These are phyloP conservation scores for Cornus suecica DNA, from an alignment of 148 eudicot species.

Conservation along the genomic window DNA sequence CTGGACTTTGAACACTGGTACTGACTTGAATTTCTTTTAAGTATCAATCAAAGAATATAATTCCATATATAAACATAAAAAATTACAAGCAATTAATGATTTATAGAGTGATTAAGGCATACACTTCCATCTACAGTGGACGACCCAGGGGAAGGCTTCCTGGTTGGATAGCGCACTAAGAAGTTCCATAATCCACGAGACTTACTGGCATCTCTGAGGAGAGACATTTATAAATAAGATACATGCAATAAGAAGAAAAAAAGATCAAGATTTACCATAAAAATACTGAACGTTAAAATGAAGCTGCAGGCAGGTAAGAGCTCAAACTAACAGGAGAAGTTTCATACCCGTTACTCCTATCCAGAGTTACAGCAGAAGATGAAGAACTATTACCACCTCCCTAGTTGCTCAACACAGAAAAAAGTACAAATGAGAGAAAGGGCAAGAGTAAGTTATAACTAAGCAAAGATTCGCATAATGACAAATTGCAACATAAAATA, in stretches of 20 bases:
- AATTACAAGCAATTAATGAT: not conserved
- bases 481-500: not conserved
- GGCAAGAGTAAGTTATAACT: not conserved
- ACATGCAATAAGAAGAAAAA: not conserved
- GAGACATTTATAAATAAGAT: not conserved
- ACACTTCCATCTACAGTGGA: constrained; percentile 42
- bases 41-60: not conserved
- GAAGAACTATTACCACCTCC: constrained; percentile 45
- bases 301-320: constrained; percentile 3
- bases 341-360: constrained; percentile 44
- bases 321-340: constrained; percentile 11
- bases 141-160: constrained; percentile 40
- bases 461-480: not conserved
- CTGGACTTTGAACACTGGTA: not conserved
- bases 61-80: not conserved
- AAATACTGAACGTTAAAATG: not conserved
- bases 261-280: not conserved
- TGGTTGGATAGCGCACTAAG: constrained; percentile 42
- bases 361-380: constrained; percentile 27
- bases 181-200: constrained; percentile 72
- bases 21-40: not conserved
- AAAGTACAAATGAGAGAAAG: constrained; percentile 7
- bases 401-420: constrained; percentile 30
- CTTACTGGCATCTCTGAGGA: constrained; percentile 33
- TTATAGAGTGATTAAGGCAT: constrained; percentile 23